Base-by-base conservation (phyloP, 257 asterid species). In the Orobanche coerulescens region DNA sequence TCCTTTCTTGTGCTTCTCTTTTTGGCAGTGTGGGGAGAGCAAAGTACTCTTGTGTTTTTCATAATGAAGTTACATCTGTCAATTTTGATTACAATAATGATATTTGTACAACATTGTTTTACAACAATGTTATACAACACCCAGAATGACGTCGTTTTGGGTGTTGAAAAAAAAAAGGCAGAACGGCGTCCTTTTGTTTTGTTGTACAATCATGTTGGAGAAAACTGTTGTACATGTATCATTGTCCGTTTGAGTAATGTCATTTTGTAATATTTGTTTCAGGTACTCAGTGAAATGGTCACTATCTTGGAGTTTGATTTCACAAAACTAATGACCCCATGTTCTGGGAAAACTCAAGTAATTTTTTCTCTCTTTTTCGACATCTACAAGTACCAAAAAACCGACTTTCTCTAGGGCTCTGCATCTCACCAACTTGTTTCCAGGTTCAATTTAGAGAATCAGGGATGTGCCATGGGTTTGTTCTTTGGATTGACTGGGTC, bases 401-500 rank as follows among this genome's bases (percentile, higher is more conserved):
- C 16, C 61, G 24, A 20, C 66, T 50, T 30, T 24, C 46, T 66
- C 22, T 44, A 18, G 14, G n/a, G 55, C 43, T 24, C 40, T 37
- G 64, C 74, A 42, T 26, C 26, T 42, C 43, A 58, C 25, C 20
- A 18, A 51, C 43, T 59, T 33, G 11, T 47, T 71, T 70, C 33
- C 83, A 91, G 98, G 65, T 85, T 71, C 73, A 64, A 57, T 84
- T 88, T 76, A 65, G 49, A 33, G 77, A 75, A 62, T 48, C 76
- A 11, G 98, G 98, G 28, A 67, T 53, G 37, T 92, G 95, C 81
- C 98, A 92, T 65, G 96, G 93, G 52, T 77, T 92, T 58, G 95
- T 77, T 55, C 60, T 92, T 28, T 92, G 98, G 98, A 88, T 92
- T 42, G 98, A 92, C 67, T 92, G 95, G 96, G 76, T 81, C 34